These are phyloP conservation scores for Apodospora peruviana DNA, from an alignment of 495 filamentous ascomycete genomes.

Conservation along the genomic window DNA sequence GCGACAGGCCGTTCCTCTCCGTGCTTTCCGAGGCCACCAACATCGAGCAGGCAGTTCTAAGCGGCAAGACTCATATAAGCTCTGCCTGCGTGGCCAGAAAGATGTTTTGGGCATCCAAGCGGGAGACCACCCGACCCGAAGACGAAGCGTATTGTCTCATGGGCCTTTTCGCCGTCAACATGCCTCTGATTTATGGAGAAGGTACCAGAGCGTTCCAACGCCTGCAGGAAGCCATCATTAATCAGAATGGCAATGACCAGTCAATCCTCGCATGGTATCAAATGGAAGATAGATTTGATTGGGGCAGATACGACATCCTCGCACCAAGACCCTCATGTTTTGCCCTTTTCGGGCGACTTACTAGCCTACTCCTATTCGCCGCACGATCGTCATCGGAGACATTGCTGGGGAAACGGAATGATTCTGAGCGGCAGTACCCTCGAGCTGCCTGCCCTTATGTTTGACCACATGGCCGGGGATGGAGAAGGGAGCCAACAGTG, in stretches of 20 bases:
- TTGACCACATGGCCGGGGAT: too few species aligned
- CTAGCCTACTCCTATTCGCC: too few species aligned
- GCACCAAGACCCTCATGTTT: background rate
- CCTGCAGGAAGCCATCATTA: conserved; percentile 23
- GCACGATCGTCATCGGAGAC: too few species aligned
- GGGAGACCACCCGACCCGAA: conserved; percentile 18
- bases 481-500: too few species aligned
- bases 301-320: too few species aligned
- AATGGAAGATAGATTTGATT: background rate
- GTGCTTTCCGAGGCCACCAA: background rate
- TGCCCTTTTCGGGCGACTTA: background rate
- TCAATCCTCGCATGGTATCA: background rate
- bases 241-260: background rate
- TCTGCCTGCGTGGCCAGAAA: conserved; percentile 13
- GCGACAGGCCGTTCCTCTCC: background rate
- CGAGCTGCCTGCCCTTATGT: background rate
- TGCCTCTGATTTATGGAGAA: conserved; percentile 32
- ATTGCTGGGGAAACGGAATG: too few species aligned
- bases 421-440: background rate
- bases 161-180: conserved; percentile 31
- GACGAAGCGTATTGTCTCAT: conserved; percentile 32
- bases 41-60: background rate
- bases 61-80: background rate
- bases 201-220: conserved; percentile 19
- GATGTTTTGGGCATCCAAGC: conserved; percentile 31